These are phyloP conservation scores for Coleophoma crateriformis DNA, from an alignment of 2,329 filamentous ascomycete species.

Conservation along the genomic window DNA sequence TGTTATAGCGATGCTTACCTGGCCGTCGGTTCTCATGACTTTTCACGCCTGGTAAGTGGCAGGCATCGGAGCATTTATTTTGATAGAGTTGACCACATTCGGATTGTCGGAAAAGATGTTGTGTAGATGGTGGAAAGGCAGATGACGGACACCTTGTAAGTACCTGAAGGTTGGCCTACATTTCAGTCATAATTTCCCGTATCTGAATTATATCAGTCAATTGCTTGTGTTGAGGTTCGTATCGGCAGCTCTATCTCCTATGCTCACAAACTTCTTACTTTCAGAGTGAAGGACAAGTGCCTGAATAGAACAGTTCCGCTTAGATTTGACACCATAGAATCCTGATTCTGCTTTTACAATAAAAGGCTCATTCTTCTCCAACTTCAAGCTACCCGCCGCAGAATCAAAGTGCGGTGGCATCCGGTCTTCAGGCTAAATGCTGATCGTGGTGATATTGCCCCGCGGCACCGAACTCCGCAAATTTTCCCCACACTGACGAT, in stretches of 20 bases:
- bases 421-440: constrained; percentile 18
- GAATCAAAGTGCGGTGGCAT: no score
- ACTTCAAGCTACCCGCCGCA: no score
- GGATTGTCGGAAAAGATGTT: not conserved
- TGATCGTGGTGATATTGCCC: constrained; percentile 3
- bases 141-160: constrained; percentile 19
- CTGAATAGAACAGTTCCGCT: no score
- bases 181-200: constrained; percentile 3
- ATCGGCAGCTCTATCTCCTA: no score
- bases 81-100: not conserved
- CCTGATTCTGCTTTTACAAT: no score
- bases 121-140: not conserved
- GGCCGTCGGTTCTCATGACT: no score
- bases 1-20: no score
- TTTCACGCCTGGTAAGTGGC: constrained; percentile 3
- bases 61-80: constrained; percentile 15
- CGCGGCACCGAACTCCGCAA: constrained; percentile 19
- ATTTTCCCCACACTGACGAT: no score
- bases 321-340: no score
- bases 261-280: no score
- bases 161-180: constrained; percentile 25
- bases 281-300: no score
- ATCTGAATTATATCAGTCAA: not conserved
- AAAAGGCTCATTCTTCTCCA: no score
- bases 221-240: not conserved